Base-by-base conservation (phyloP, 129 eudicot species). In the Heracleum sosnowskyi region DNA sequence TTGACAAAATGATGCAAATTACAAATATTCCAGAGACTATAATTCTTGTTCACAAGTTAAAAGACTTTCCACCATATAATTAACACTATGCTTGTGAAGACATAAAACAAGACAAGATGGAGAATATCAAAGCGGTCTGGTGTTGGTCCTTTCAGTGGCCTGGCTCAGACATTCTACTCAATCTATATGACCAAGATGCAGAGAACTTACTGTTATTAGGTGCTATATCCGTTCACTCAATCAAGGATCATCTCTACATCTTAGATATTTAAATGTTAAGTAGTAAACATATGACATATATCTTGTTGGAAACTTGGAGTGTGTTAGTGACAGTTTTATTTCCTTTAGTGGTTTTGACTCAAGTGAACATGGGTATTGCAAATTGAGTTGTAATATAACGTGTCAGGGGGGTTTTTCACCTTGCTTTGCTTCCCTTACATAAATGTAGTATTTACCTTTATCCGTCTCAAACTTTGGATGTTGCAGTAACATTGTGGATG, bases 401-500 rank as follows among this genome's bases (percentile, higher is more conserved):
- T 17, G 4, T 26, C 13, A 7, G 29, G 68, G 68, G 16, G 10
- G 33, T 26, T 60, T 53, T 26, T 26, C 57, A 57, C 29, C 64
- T 8, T 57, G 31, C 64, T 2, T 10, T n/a, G 26, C 29, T 57
- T 11, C 29, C 5, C 8, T n/a, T 7, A 24, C 31, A n/a, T n/a
- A 57, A 57, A 22, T 49, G 57, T 60, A 60, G 68, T 60, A 10
- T 3, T 60, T 26, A 60, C 15, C 29, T 55, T 20, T 24, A 4
- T 60, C 34, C 16, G 33, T 17, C n/a, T 76, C 72, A 76, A 74
- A 73, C 33, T 49, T 34, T 47, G 62, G 37, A 76, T 79, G 55
- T 76, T 76, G 75, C 86, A 93, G 98, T 85, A 90, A 93, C 82
- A 93, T 93, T 81, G 96, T 93, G 84, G 98, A 93, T 79, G 98